Base-by-base conservation (phyloP, 2,329 filamentous ascomycete genomes). In the Gliomastix tumulicola region DNA sequence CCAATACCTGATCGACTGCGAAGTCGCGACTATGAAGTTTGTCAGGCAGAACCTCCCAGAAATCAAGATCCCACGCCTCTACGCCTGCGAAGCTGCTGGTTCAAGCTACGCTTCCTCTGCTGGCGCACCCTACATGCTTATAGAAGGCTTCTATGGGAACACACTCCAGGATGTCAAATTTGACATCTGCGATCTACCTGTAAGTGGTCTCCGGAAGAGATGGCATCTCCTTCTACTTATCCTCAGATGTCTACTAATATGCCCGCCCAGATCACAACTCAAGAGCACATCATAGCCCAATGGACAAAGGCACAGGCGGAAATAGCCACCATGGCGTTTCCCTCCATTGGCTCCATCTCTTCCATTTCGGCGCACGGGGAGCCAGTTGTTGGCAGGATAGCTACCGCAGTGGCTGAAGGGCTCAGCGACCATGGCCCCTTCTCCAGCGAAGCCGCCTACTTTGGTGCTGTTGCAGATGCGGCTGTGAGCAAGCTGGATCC, bases 121-220 rank as follows among this genome's bases (percentile, higher is more conserved):
- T 5, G 50, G 50, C 3, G 44, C 44, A n/a, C 4, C 27, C 2
- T 54, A 53, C 33, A 53, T 53, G 48, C 44, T 54, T 9, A 38
- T 53, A 5, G 45, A 51, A 42, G 50, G 46, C 7, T 53, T 51
- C 32, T 41, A 44, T 21, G 48, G 46, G 3, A 51, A 49, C 25
- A 46, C 41, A 2, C 16, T 51, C 18, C 38, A 47, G 27, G 48
- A 50, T 33, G n/a, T 46, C 4, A 39, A 17, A 17, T 33, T 32
- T 9, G 39, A 47, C 30, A 37, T 51, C n/a, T 49, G 38, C 21
- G 30, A 30, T 19, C 28, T 53, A 12, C 36, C 46, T 10, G 48
- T 53, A 25, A 30, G 44, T 45, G 25, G 15, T n/a, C n/a, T n/a
- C n/a, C n/a, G n/a, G n/a, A n/a, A n/a, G n/a, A n/a, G n/a, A n/a